These are phyloP conservation scores for Astraeus odoratus DNA, from an alignment of 768 basidiomycete genomes.

Conservation along the genomic window DNA sequence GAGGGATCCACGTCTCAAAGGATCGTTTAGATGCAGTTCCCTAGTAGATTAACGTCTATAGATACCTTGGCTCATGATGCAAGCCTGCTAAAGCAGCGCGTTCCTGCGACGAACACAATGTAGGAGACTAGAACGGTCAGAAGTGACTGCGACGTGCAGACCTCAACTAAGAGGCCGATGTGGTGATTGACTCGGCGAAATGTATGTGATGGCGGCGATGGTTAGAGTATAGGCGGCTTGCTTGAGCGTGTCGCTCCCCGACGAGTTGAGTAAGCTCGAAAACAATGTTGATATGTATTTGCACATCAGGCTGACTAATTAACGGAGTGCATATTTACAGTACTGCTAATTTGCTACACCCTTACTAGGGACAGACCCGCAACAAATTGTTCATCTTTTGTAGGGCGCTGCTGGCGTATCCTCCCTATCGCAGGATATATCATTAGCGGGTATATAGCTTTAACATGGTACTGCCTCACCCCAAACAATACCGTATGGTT, in stretches of 20 bases:
- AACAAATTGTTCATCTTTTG: slow-evolving; percentile 39
- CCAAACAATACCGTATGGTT: slow-evolving; percentile 79
- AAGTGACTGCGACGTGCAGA: not conserved
- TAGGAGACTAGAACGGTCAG: not conserved
- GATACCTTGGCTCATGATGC: slow-evolving; percentile 27
- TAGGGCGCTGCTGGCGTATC: slow-evolving; percentile 50
- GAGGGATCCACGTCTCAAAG: slow-evolving; percentile 40
- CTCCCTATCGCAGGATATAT: slow-evolving; percentile 23
- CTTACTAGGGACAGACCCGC: slow-evolving; percentile 24
- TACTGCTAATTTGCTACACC: no score
- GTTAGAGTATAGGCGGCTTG: slow-evolving; percentile 14
- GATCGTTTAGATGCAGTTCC: slow-evolving; percentile 28
- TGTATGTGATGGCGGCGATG: not conserved
- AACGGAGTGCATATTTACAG: no score
- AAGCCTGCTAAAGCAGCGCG: not conserved
- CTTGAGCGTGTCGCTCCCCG: slow-evolving; percentile 13
- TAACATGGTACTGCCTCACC: slow-evolving; percentile 36
- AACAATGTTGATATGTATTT: slow-evolving; percentile 25
- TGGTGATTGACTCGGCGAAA: not conserved
- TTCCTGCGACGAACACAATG: not conserved
- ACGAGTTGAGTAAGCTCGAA: slow-evolving; percentile 17
- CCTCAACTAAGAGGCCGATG: not conserved
- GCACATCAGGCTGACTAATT: not conserved
- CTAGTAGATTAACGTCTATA: slow-evolving; percentile 12
- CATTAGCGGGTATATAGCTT: not conserved